Conservation (phyloP, 352 stramenopile genomes). For the Phytophthora rubi region DNA sequence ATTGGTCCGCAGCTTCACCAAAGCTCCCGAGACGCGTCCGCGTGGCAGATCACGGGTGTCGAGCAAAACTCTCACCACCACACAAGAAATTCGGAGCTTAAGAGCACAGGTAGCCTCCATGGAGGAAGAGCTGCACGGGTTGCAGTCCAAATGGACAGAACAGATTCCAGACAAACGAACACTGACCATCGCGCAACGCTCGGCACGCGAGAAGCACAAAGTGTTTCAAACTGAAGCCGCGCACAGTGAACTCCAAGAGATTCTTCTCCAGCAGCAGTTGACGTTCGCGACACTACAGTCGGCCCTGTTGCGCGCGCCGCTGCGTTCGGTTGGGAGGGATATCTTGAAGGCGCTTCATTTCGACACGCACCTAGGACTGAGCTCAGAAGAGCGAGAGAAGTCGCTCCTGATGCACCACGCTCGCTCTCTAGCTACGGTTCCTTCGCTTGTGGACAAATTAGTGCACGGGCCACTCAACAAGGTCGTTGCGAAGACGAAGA, state of each 20-base stretch:
- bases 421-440: conserved; percentile 26
- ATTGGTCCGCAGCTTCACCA: conserved; percentile 15
- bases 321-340: conserved; percentile 32
- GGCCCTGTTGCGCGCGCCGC: conserved; percentile 29
- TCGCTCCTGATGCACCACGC: conserved; percentile 27
- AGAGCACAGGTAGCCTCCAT: conserved; percentile 35
- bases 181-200: conserved; percentile 21
- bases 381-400: conserved; percentile 16
- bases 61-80: conserved; percentile 24
- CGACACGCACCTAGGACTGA: conserved; percentile 26
- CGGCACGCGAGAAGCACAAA: conserved; percentile 32
- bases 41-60: conserved; percentile 12
- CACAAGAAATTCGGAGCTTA: conserved; percentile 38
- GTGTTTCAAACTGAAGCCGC: conserved; percentile 17
- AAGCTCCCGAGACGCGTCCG: neutral
- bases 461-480: conserved; percentile 31
- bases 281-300: conserved; percentile 43
- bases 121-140: conserved; percentile 33
- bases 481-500: conserved; percentile 11
- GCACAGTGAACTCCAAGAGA: conserved; percentile 29
- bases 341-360: conserved; percentile 38
- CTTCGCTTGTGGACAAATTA: conserved; percentile 26
- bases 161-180: conserved; percentile 29
- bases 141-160: conserved; percentile 30
- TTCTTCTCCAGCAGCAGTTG: conserved; percentile 43